These are phyloP conservation scores for Zizania latifolia DNA, from an alignment of 176 grass and related monocot genomes.

Conservation along the genomic window DNA sequence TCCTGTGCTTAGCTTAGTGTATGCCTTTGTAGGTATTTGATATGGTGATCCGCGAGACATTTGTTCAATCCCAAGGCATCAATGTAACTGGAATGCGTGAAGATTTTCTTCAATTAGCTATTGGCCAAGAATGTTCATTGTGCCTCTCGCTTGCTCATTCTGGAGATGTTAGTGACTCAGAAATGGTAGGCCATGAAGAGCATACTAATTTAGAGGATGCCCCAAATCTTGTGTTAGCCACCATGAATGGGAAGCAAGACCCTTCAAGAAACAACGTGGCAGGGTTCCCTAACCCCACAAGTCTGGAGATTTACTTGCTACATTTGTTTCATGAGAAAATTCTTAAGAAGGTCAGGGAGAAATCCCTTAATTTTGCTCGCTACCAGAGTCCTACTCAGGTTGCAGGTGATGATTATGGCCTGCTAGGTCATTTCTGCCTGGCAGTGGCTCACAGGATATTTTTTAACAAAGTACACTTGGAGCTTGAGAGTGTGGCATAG, in stretches of 20 bases:
- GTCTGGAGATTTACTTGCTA: conserved; percentile 74
- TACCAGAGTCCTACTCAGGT: conserved; percentile 29
- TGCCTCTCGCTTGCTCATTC: conserved; percentile 60
- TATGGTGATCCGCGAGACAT: conserved; percentile 74
- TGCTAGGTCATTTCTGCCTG: conserved; percentile 72
- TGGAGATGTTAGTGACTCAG: conserved; percentile 34
- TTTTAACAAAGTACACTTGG: conserved; percentile 76
- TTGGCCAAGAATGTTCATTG: conserved; percentile 81
- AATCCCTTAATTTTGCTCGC: conserved; percentile 22
- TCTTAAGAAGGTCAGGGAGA: conserved; percentile 51
- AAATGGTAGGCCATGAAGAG: conserved; percentile 25
- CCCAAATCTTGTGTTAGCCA: conserved; percentile 37
- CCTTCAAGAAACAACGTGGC: conserved; percentile 19
- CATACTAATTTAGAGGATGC: conserved; percentile 26
- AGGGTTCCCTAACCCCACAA: conserved; percentile 46
- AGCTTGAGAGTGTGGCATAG: conserved; percentile 75
- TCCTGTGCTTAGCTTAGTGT: conserved; percentile 13
- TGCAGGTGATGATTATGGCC: conserved; percentile 35
- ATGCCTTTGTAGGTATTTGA: conserved; percentile 68
- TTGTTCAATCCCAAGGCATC: conserved; percentile 56
- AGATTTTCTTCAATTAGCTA: conserved; percentile 82
- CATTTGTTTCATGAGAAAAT: conserved; percentile 73
- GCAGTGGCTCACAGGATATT: conserved; percentile 77
- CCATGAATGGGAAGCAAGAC: conserved; percentile 43
- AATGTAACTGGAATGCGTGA: conserved; percentile 88